These are phyloP conservation scores for Aristolochia contorta DNA, from an alignment of 164 flowering plant species.

Conservation along the genomic window DNA sequence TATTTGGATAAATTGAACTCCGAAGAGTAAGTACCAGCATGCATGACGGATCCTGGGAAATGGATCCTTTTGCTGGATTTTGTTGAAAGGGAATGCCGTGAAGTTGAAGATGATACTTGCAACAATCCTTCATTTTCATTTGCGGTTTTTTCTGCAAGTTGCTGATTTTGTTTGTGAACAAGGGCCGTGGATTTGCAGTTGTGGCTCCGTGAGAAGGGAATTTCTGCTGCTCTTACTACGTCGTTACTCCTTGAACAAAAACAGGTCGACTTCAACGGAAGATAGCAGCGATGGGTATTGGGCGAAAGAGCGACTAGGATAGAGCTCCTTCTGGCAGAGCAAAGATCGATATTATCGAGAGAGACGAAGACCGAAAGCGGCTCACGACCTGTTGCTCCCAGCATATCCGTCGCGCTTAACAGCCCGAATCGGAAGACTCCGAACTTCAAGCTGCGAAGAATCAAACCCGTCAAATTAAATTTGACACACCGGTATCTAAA, in stretches of 20 bases:
- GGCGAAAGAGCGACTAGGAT: no score
- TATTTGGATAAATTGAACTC: background rate
- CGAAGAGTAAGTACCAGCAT: constrained; percentile 20
- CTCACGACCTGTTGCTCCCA: no score
- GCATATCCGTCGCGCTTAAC: no score
- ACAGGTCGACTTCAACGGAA: no score
- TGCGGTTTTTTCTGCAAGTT: constrained; percentile 4
- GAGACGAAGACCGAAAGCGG: no score
- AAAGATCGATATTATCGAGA: no score
- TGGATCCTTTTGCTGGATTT: constrained; percentile 32
- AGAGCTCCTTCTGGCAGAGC: no score
- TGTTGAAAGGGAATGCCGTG: constrained; percentile 19
- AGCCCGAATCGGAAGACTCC: no score
- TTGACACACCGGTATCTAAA: no score
- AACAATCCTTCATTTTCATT: constrained; percentile 28
- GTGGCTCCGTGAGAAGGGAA: constrained; percentile 35
- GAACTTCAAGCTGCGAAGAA: no score
- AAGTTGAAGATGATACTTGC: constrained; percentile 23
- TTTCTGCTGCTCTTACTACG: background rate
- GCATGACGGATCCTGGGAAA: constrained; percentile 41
- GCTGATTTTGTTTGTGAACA: background rate
- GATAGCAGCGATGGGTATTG: no score
- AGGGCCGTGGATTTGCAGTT: constrained; percentile 42
- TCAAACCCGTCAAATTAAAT: no score
- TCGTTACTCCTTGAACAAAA: background rate